phyloP scores from a whole-genome alignment of 140 eudicot genomes.

The Flaveria floridana region DNA sequence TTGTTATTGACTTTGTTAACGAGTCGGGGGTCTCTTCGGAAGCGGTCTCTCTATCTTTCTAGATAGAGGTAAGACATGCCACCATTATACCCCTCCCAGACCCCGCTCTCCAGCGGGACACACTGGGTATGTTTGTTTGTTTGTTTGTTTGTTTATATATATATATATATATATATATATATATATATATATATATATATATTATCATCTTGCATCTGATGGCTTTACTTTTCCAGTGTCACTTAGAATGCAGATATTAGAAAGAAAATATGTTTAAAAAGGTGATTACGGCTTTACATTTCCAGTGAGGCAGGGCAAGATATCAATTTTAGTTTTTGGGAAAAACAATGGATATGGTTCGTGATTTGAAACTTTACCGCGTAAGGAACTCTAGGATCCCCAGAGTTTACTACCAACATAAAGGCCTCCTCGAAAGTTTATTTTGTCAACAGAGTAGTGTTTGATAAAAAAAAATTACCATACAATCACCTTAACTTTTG shows the following conservation, averaged over 20 bases:
- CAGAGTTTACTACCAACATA: not conserved
- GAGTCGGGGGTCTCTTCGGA: no score
- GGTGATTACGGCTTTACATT: not conserved
- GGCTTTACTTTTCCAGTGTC: not conserved
- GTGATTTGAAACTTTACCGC: not conserved
- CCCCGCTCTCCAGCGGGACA: no score
- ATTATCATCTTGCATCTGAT: not conserved
- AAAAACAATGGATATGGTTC: not conserved
- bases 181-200: no score
- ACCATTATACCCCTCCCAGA: no score
- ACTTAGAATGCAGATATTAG: not conserved
- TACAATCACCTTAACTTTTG: not conserved
- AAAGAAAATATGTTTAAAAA: conserved; percentile 5
- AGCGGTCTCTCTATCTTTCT: no score
- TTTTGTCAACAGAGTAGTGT: not conserved
- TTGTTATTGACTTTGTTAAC: no score
- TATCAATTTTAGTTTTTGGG: conserved; percentile 1
- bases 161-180: no score
- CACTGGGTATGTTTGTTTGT: no score
- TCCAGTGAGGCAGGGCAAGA: not conserved
- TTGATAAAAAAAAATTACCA: not conserved
- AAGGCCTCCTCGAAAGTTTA: not conserved
- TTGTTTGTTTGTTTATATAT: no score
- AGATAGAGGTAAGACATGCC: no score
- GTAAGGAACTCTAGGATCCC: not conserved